Percentiles rank a stretch among this genome's conserved stretches.
Conservation (phyloP, 1,284 basidiomycete species). For the Veloboletus limbatus region DNA sequence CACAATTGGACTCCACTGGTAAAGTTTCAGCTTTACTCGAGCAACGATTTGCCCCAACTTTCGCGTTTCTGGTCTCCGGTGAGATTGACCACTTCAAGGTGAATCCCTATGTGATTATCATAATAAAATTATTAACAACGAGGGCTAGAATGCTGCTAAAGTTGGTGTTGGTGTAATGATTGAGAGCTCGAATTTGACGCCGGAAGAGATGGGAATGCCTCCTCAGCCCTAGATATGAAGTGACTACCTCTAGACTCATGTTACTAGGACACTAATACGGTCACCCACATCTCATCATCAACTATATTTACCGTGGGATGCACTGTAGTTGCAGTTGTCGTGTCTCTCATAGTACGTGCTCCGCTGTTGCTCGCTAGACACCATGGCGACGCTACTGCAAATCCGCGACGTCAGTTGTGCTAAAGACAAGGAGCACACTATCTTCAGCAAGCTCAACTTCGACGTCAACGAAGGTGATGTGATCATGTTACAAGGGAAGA, state of each 20-base stretch:
- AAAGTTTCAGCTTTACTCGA: slow-evolving; percentile 95
- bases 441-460: slow-evolving; percentile 61
- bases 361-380: not conserved
- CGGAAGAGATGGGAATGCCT: slow-evolving; percentile 75
- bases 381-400: slow-evolving; percentile 25
- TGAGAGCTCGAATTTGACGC: slow-evolving; percentile 75
- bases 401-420: slow-evolving; percentile 26
- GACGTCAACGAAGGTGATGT: slow-evolving; percentile 68
- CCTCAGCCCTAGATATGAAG: slow-evolving; percentile 43
- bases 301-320: slow-evolving; percentile 22
- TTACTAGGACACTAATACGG: slow-evolving; percentile 18
- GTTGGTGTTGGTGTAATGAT: slow-evolving; percentile 97
- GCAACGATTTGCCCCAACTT: slow-evolving; percentile 93
- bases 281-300: slow-evolving; percentile 11
- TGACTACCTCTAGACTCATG: slow-evolving; percentile 33
- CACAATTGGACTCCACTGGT: slow-evolving; percentile 88
- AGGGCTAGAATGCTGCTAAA: slow-evolving; percentile 80
- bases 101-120: slow-evolving; percentile 21
- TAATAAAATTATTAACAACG: slow-evolving; percentile 13
- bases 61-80: slow-evolving; percentile 91
- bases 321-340: not conserved
- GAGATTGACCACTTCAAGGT: slow-evolving; percentile 99
- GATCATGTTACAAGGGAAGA: slow-evolving; percentile 69
- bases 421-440: slow-evolving; percentile 25
- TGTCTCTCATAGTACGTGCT: too few relatives aligned